Conservation (phyloP, 352 stramenopile genomes). For the Phytophthora litchii region DNA sequence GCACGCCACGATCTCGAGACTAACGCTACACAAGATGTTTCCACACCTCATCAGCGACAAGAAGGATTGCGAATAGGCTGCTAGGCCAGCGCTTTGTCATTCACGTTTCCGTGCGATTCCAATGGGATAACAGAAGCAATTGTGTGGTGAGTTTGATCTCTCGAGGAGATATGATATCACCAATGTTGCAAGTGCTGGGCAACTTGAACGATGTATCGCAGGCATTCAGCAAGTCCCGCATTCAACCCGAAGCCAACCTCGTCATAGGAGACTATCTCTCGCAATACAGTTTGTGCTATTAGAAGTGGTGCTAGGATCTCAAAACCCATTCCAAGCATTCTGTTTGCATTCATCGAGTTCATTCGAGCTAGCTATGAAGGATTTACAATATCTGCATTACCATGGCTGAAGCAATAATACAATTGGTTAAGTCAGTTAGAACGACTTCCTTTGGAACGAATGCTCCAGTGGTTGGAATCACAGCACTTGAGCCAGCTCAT, state of each 20-base stretch:
- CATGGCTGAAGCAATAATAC: slow-evolving; percentile 1
- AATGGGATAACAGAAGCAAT: neutral
- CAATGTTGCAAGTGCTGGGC: neutral
- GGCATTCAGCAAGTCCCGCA: neutral
- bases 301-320: too few relatives aligned
- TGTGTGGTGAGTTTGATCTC: neutral
- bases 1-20: neutral
- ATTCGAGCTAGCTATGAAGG: too few relatives aligned
- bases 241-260: neutral
- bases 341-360: too few relatives aligned
- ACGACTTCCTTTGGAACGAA: neutral
- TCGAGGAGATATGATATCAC: neutral
- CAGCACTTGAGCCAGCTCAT: slow-evolving; percentile 59
- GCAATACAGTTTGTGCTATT: neutral
- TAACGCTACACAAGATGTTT: slow-evolving; percentile 2
- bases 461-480: slow-evolving; percentile 8
- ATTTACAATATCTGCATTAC: neutral
- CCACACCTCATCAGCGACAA: neutral
- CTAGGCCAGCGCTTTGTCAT: neutral
- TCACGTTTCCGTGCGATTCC: neutral
- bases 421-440: slow-evolving; percentile 3
- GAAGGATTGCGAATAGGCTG: neutral
- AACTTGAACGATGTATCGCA: too few relatives aligned
- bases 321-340: too few relatives aligned
- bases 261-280: neutral